These are phyloP conservation scores for Mayamaea pseudoterrestris DNA, from an alignment of 108 stramenopile genomes.

Conservation along the genomic window DNA sequence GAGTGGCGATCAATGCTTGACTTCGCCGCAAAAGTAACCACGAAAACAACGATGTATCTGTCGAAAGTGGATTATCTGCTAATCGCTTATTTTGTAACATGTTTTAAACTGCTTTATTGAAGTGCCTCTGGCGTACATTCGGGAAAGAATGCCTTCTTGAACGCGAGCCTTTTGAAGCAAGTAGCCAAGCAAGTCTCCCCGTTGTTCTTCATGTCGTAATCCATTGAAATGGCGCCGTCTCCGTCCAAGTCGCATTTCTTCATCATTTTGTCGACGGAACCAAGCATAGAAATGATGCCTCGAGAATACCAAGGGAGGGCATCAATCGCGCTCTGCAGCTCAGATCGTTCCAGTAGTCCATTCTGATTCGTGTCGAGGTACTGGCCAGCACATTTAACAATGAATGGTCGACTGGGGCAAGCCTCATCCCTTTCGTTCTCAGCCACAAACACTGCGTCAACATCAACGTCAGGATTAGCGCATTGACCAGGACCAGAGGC, in stretches of 20 bases:
- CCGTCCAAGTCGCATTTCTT: constrained; percentile 45
- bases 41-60: no score
- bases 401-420: constrained; percentile 62
- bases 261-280: constrained; percentile 45
- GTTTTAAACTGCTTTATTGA: no score
- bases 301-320: constrained; percentile 38
- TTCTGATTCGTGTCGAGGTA: constrained; percentile 69
- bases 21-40: no score
- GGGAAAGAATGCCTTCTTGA: constrained; percentile 72
- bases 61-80: no score
- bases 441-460: no score
- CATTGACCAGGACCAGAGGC: no score
- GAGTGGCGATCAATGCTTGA: no score
- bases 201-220: constrained; percentile 67
- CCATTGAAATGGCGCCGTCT: constrained; percentile 57
- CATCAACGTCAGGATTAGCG: no score
- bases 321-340: constrained; percentile 59
- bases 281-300: constrained; percentile 33
- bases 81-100: no score
- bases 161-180: constrained; percentile 78
- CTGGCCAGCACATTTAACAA: constrained; percentile 66
- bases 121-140: constrained; percentile 45
- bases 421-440: no score
- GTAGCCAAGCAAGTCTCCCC: constrained; percentile 66
- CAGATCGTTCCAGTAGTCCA: constrained; percentile 49